Evolutionary conservation across 2,329 filamentous ascomycete genomes (phyloP).

Genomic region (Sporothrix sp.): DNA sequence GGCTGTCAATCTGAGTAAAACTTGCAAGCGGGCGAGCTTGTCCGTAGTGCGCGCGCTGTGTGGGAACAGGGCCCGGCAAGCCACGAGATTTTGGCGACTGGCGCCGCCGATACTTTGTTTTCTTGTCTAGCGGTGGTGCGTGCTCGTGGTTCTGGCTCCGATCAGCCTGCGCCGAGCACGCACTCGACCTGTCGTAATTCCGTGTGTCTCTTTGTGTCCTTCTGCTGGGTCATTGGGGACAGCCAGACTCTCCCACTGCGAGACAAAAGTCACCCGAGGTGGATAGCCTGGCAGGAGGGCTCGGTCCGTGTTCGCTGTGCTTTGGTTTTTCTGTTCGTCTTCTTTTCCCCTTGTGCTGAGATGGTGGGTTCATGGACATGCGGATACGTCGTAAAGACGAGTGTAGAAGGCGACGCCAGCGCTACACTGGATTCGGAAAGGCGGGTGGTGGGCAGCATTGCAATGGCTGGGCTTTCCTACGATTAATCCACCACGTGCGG

Average conservation of each 20-base stretch:
- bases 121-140: neutral
- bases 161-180: neutral
- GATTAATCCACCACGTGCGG: no score
- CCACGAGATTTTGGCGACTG: slow-evolving; percentile 4
- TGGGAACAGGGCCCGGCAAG: slow-evolving; percentile 9
- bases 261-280: no score
- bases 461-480: slow-evolving; percentile 5
- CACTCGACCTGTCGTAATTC: no score
- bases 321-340: neutral
- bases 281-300: neutral
- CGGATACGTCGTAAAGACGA: neutral
- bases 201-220: no score
- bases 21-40: neutral
- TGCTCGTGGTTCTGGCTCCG: neutral
- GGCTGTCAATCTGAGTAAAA: neutral
- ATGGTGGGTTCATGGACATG: neutral
- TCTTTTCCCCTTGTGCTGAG: neutral
- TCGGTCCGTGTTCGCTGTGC: neutral
- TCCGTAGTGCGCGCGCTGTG: slow-evolving; percentile 4
- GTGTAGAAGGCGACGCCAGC: slow-evolving; percentile 2
- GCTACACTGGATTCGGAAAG: slow-evolving; percentile 1
- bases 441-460: neutral
- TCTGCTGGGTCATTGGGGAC: no score
- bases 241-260: no score
- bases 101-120: neutral